Base-by-base conservation (phyloP, 495 filamentous ascomycete species). In the Extremus antarcticus region DNA sequence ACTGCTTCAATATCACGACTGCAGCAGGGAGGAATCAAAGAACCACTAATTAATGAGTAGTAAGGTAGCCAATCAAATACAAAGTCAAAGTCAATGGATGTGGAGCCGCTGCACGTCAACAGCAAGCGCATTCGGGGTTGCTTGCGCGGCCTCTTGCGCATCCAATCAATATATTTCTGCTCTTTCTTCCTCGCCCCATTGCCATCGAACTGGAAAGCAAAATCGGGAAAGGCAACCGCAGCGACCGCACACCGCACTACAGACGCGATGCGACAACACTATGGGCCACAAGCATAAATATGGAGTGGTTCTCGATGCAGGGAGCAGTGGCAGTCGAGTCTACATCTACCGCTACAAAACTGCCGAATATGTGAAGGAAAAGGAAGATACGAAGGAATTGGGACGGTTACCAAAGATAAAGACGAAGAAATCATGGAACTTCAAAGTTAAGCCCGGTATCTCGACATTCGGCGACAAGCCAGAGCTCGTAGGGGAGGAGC, bases 311-410 rank as follows among this genome's bases (percentile, higher is more conserved):
- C 70, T 85, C 56, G 82, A 85, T 74, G 82, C 82, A 59, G 82
- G 82, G 54, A 84, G 81, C 68, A 85, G 82, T 65, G 92, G 92
- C 63, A 97, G 90, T 62, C 86, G 94, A 65, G 75, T 95, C 54
- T 85, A 98, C 67, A 81, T 98, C 46, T 98, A 98, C 71, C 77
- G 78, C 70, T 98, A 92, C 91, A 74, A 90, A 58, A 84, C 94
- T 61, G 82, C 80, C 57, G 71, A 77, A 1, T 76, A 76, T 54
- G 86, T 88, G 47, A 78, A 79, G 43, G 77, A 83, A 56, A 68
- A 78, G 29, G 82, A 82, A 15, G 73, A 76, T 46, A 62, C 67
- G 25, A 66, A 81, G 25, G 78, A 88, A 17, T 66, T 94, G 47
- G 74, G 78, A 49, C 80, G 77, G 25, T 71, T 98, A 7, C 94